These are phyloP conservation scores for Clonostachys chloroleuca DNA, from an alignment of 2,329 filamentous ascomycete species.

Conservation along the genomic window DNA sequence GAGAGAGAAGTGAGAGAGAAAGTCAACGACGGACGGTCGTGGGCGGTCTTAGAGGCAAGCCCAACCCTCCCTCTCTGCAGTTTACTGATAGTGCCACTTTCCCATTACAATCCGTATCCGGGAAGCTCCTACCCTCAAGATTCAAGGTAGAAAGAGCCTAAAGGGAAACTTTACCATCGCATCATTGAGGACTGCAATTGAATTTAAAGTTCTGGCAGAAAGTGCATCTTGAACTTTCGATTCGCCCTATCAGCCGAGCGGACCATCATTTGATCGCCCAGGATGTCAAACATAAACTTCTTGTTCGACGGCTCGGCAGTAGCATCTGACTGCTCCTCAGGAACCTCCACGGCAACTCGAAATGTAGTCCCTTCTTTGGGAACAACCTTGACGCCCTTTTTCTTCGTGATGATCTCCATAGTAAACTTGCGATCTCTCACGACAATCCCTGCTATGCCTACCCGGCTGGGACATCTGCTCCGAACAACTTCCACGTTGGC, in stretches of 20 bases:
- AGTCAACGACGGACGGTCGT: too few species aligned
- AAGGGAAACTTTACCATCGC: neutral
- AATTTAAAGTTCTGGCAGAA: constrained; percentile 65
- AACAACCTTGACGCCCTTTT: constrained; percentile 68
- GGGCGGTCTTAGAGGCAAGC: too few species aligned
- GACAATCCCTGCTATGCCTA: constrained; percentile 82
- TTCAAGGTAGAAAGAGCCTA: neutral
- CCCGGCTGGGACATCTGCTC: constrained; percentile 74
- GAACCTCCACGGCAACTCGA: constrained; percentile 62
- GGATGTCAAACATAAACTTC: constrained; percentile 70
- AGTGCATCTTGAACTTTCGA: constrained; percentile 87
- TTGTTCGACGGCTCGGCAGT: neutral
- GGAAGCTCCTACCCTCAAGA: too few species aligned
- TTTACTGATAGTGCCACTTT: too few species aligned
- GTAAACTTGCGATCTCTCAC: constrained; percentile 83
- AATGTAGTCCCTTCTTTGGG: constrained; percentile 92
- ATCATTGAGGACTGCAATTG: neutral
- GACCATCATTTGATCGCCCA: constrained; percentile 83
- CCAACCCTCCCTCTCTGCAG: too few species aligned
- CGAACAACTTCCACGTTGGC: constrained; percentile 78
- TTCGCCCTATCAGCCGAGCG: constrained; percentile 81
- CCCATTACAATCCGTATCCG: too few species aligned
- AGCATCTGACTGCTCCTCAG: constrained; percentile 1
- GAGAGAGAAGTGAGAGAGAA: too few species aligned
- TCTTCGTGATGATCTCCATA: constrained; percentile 76